Evolutionary conservation across 345 rosid species (phyloP).

Genomic region (Gossypium turneri): DNA sequence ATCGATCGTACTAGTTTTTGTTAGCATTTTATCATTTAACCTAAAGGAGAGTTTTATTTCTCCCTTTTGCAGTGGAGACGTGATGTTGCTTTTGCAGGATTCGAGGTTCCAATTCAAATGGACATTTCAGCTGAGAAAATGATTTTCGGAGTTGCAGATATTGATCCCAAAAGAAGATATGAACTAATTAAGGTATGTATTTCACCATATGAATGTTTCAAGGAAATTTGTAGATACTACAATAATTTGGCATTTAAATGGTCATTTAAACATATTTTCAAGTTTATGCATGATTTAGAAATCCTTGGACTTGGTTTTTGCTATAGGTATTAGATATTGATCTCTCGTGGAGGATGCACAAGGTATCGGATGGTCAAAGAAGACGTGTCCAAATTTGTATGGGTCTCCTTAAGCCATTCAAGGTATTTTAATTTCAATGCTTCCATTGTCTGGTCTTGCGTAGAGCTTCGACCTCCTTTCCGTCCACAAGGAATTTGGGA

Average conservation of each 20-base stretch:
- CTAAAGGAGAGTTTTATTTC: background rate
- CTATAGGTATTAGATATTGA: slow-evolving; percentile 74
- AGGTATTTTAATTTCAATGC: slow-evolving; percentile 35
- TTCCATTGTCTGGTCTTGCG: slow-evolving; percentile 4
- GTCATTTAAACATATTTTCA: background rate
- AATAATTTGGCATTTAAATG: background rate
- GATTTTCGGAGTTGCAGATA: slow-evolving; percentile 82
- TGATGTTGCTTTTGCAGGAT: slow-evolving; percentile 96
- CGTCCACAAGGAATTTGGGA: background rate
- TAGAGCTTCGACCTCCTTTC: background rate
- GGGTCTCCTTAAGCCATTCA: slow-evolving; percentile 94
- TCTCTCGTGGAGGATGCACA: slow-evolving; percentile 93
- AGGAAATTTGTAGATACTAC: background rate
- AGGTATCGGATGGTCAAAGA: slow-evolving; percentile 95
- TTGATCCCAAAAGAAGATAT: slow-evolving; percentile 79
- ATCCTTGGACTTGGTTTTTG: background rate
- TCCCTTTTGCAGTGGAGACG: slow-evolving; percentile 71
- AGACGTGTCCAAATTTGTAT: slow-evolving; percentile 95
- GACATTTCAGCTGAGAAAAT: slow-evolving; percentile 86
- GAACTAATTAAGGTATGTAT: slow-evolving; percentile 72
- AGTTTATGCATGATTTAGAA: background rate
- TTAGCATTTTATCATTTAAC: background rate
- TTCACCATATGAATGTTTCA: background rate
- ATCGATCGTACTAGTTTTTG: background rate
- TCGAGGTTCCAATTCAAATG: slow-evolving; percentile 95